Base-by-base conservation (phyloP, 176 grass and related monocot genomes). In the Carex scoparia region DNA sequence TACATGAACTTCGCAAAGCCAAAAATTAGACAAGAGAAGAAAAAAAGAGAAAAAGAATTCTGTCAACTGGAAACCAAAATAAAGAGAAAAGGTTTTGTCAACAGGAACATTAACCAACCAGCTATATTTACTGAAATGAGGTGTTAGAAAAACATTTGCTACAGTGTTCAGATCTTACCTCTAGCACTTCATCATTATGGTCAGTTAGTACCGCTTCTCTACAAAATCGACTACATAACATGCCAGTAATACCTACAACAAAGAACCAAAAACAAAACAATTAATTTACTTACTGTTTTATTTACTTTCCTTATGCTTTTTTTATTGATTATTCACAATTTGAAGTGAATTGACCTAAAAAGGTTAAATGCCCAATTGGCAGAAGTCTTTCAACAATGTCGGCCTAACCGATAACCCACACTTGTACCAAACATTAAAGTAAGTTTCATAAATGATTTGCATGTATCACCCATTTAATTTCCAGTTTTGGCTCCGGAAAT, bases 111-210 rank as follows among this genome's bases (percentile, higher is more conserved):
- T 77, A 53, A 55, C 23, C 48, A 16, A 55, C 46, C 49, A 54
- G 72, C 40, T 56, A 55, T 77, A 31, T 56, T 56, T 53, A 77
- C 4, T 16, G 10, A 71, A 76, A 30, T 69, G n/a, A 74, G n/a
- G 46, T 55, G 10, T 54, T 75, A 30, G 19, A 53, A 74, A 62
- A 53, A 68, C 4, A 14, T 53, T 31, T 51, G 44, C 16, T 55
- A 76, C 46, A 55, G 72, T 53, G 71, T 76, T 55, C 55, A 76
- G 49, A 93, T 14, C 88, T 95, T 98, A 38, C 95, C 91, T 94
- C 96, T 66, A 98, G 66, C 84, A 98, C 96, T 95, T 95, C 93
- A 53, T 95, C 96, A 89, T 94, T 95, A 89, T 95, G 91, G 81
- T 95, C 96, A 54, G 96, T 95, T 84, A 98, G 78, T 57, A 98